phyloP scores from a whole-genome alignment of 768 basidiomycete species.

The Phylloporus sp. region DNA sequence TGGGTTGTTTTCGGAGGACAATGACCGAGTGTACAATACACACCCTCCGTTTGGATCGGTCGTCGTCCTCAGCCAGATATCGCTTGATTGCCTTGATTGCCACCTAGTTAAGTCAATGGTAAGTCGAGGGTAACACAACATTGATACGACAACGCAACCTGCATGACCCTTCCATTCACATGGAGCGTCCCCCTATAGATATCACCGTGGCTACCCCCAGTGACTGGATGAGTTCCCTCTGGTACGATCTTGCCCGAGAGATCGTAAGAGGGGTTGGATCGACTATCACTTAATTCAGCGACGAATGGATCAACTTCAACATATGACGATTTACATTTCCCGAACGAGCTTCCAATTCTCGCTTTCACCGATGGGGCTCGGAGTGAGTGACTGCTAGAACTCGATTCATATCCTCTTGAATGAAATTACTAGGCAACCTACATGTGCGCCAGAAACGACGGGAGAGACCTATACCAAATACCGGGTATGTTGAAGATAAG shows the following conservation, averaged over 20 bases:
- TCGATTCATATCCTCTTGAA: not conserved
- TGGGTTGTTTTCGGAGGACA: not conserved
- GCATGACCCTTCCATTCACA: conserved; percentile 9
- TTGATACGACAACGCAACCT: not conserved
- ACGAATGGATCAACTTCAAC: not conserved
- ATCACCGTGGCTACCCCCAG: conserved; percentile 20
- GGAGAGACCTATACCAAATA: not conserved
- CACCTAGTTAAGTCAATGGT: conserved; percentile 10
- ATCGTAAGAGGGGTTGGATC: conserved; percentile 7
- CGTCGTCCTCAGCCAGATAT: conserved; percentile 14
- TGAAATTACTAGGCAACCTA: not conserved
- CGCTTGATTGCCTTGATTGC: conserved; percentile 25
- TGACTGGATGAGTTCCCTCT: conserved; percentile 12
- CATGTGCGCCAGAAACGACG: not conserved
- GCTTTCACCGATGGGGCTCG: not conserved
- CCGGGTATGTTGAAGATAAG: not conserved
- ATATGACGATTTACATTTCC: conserved; percentile 8
- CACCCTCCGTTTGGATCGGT: conserved; percentile 15
- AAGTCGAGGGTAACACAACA: not conserved
- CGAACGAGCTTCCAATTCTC: conserved; percentile 3
- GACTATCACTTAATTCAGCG: conserved; percentile 8
- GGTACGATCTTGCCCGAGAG: conserved; percentile 11
- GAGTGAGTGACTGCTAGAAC: conserved; percentile 6
- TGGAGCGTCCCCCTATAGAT: conserved; percentile 18
- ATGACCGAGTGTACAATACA: not conserved